A percentile compares a stretch with the other conserved stretches of the same genome.
Evolutionary conservation across 1,284 basidiomycete genomes (phyloP).

Genomic region (Coniferiporia sulphurascens): DNA sequence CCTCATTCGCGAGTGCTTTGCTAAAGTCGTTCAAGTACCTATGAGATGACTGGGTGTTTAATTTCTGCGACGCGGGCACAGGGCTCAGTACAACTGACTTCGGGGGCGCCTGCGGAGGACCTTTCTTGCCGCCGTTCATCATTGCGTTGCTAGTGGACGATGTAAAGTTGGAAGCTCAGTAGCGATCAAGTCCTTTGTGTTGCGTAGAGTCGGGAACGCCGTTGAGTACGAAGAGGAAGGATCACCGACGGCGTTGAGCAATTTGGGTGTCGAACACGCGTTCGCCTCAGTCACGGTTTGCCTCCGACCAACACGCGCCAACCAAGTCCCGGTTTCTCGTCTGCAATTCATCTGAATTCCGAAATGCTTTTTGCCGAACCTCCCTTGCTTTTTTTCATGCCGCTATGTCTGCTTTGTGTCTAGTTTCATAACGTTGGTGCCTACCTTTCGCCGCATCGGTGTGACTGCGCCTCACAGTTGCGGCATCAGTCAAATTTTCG

Average conservation of each 20-base stretch:
- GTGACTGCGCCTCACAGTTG: too few species aligned
- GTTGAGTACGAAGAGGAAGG: background rate
- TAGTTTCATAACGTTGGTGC: too few species aligned
- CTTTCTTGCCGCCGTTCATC: slow-evolving; percentile 10
- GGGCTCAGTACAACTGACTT: slow-evolving; percentile 1
- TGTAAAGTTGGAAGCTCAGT: too few species aligned
- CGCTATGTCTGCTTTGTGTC: too few species aligned
- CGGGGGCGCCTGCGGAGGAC: slow-evolving; percentile 5
- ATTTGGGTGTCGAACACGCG: background rate
- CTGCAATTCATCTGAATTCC: background rate
- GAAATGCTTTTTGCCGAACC: background rate
- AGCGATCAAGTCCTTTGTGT: too few species aligned
- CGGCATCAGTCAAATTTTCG: too few species aligned
- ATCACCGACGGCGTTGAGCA: background rate
- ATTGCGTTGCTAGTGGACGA: background rate
- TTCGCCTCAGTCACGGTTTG: background rate
- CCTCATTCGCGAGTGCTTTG: slow-evolving; percentile 57
- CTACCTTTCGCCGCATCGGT: too few species aligned
- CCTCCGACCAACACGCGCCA: background rate
- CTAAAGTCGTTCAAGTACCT: slow-evolving; percentile 70
- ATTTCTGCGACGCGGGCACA: too few species aligned
- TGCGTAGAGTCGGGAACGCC: background rate
- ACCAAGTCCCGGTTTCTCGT: background rate
- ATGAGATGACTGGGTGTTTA: background rate
- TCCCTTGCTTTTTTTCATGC: too few species aligned